Conservation (phyloP, 352 stramenopile genomes). For the Phytophthora niederhauseri region DNA sequence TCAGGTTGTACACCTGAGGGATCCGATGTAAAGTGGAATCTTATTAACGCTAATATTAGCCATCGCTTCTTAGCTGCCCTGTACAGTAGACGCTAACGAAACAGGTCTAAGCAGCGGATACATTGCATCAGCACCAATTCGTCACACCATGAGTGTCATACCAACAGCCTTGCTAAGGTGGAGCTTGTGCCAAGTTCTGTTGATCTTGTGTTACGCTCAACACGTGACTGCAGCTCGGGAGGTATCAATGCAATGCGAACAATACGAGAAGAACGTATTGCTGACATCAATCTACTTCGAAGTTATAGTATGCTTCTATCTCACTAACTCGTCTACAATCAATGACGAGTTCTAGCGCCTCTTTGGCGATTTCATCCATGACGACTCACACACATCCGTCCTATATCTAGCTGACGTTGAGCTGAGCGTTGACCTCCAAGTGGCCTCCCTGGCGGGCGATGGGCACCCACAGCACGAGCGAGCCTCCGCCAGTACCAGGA, state of each 20-base stretch:
- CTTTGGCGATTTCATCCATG: constrained; percentile 7
- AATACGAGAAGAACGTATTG: background rate
- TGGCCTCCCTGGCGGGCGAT: constrained; percentile 39
- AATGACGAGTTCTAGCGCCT: constrained; percentile 14
- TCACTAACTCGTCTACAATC: constrained; percentile 22
- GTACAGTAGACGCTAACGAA: too few species aligned
- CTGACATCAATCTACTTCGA: constrained; percentile 20
- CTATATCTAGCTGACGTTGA: constrained; percentile 48
- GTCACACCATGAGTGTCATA: too few species aligned
- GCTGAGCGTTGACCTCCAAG: constrained; percentile 47
- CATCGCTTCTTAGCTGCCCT: too few species aligned
- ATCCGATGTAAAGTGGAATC: too few species aligned
- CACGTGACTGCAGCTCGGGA: too few species aligned
- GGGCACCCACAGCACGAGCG: constrained; percentile 61
- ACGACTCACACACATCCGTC: constrained; percentile 5
- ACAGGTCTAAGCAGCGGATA: too few species aligned
- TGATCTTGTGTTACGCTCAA: too few species aligned
- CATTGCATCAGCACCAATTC: too few species aligned
- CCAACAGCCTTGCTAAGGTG: too few species aligned
- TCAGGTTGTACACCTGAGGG: too few species aligned
- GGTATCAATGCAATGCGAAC: background rate
- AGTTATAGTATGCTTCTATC: constrained; percentile 18
- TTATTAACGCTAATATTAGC: too few species aligned
- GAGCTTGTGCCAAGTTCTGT: too few species aligned
- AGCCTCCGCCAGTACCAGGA: constrained; percentile 64